phyloP scores from a whole-genome alignment of 1,139 yeast genomes.

The Taphrina sp. region DNA sequence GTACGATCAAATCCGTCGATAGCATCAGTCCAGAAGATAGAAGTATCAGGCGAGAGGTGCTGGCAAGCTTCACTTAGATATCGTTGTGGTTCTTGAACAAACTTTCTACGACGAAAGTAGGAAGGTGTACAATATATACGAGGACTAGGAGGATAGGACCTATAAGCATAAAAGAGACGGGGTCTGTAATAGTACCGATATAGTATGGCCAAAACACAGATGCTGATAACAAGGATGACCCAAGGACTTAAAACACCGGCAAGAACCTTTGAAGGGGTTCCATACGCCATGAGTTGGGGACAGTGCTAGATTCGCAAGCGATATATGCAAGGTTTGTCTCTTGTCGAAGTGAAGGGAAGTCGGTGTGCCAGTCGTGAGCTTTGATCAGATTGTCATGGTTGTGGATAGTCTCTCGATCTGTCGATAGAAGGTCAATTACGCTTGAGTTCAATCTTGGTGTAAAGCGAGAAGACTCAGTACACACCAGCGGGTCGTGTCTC shows the following conservation, averaged over 20 bases:
- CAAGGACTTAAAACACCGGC: slow-evolving; percentile 23
- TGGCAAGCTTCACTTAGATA: slow-evolving; percentile 18
- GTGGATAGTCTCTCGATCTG: no score
- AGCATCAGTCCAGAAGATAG: slow-evolving; percentile 28
- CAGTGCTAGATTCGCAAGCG: no score
- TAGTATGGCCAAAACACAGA: not conserved
- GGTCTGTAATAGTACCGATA: slow-evolving; percentile 26
- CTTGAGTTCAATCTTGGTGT: no score
- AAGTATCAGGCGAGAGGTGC: not conserved
- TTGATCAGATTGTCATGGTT: no score
- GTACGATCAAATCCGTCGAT: not conserved
- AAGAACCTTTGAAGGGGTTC: slow-evolving; percentile 2
- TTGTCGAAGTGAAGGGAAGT: no score
- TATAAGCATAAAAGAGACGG: slow-evolving; percentile 28
- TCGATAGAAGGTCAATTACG: no score
- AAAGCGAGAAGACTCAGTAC: no score
- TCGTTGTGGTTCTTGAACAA: slow-evolving; percentile 10
- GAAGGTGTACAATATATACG: slow-evolving; percentile 21
- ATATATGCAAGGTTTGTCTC: no score
- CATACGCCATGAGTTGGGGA: no score
- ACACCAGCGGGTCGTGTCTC: no score
- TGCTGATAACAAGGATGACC: slow-evolving; percentile 10
- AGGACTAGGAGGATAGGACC: slow-evolving; percentile 26
- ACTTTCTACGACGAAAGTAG: slow-evolving; percentile 23
- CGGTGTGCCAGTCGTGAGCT: no score